These are phyloP conservation scores for Amaranthus palmeri DNA, from an alignment of 148 eudicot genomes.

Conservation along the genomic window DNA sequence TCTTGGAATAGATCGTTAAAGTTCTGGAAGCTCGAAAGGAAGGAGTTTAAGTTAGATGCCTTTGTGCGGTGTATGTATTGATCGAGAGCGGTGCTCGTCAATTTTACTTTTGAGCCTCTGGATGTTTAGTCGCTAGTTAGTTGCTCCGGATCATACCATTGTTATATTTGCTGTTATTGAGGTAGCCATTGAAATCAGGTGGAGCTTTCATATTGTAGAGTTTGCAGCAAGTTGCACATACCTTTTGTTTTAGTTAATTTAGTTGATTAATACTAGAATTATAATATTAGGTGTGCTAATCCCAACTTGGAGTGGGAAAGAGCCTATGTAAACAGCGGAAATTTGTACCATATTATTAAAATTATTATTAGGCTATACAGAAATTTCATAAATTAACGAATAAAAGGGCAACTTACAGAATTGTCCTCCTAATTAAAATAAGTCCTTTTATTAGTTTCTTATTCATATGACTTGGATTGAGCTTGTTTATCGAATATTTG, in stretches of 20 bases:
- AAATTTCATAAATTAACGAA: too few relatives aligned
- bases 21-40: not conserved
- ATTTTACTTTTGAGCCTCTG: not conserved
- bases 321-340: not conserved
- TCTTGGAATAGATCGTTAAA: not conserved
- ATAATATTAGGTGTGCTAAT: constrained; percentile 1
- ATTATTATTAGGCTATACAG: too few relatives aligned
- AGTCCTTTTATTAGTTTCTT: too few relatives aligned
- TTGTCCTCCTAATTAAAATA: too few relatives aligned
- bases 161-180: not conserved
- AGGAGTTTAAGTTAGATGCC: not conserved
- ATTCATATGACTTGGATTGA: too few relatives aligned
- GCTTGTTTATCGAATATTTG: too few relatives aligned
- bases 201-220: constrained; percentile 17
- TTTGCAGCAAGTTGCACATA: not conserved
- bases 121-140: not conserved
- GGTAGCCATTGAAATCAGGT: not conserved
- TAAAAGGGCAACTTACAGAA: too few relatives aligned
- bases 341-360: not conserved
- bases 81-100: not conserved
- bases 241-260: not conserved
- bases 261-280: not conserved
- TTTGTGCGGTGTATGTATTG: constrained; percentile 1
- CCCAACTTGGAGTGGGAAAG: constrained; percentile 7
- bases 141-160: not conserved